Conservation (phyloP, 2,329 filamentous ascomycete species). For the Parastagonospora avenae region DNA sequence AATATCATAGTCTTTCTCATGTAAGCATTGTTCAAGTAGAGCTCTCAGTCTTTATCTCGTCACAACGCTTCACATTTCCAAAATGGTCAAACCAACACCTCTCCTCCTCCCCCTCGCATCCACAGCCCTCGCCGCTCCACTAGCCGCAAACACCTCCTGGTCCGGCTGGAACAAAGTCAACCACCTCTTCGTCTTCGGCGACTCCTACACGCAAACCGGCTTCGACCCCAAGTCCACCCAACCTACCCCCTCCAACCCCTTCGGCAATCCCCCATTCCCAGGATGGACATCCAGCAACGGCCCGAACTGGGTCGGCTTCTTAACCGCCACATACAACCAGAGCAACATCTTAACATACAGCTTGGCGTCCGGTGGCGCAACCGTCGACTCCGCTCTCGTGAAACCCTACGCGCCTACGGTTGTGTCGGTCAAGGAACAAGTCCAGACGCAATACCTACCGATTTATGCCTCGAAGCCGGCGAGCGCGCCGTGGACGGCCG, state of each 20-base stretch:
- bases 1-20: conserved; percentile 14
- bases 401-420: conserved; percentile 57
- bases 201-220: conserved; percentile 65
- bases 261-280: conserved; percentile 66
- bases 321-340: conserved; percentile 44
- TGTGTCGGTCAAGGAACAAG: conserved; percentile 58
- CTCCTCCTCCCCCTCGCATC: conserved; percentile 28
- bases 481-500: conserved; percentile 50
- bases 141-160: conserved; percentile 24
- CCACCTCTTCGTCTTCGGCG: conserved; percentile 52
- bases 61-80: not conserved
- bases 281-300: conserved; percentile 51
- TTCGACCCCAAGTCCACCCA: conserved; percentile 60
- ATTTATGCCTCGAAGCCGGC: conserved; percentile 44
- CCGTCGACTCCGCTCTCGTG: conserved; percentile 50
- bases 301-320: conserved; percentile 62
- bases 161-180: conserved; percentile 41
- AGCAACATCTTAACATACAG: conserved; percentile 58
- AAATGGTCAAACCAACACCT: conserved; percentile 29
- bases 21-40: not conserved
- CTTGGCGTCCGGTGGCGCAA: conserved; percentile 56
- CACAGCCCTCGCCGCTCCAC: conserved; percentile 26
- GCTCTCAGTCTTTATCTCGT: not conserved
- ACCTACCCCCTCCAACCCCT: conserved; percentile 59
- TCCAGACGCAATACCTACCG: conserved; percentile 51